phyloP scores from a whole-genome alignment of 2,329 filamentous ascomycete genomes.

The Epichloe aotearoae region DNA sequence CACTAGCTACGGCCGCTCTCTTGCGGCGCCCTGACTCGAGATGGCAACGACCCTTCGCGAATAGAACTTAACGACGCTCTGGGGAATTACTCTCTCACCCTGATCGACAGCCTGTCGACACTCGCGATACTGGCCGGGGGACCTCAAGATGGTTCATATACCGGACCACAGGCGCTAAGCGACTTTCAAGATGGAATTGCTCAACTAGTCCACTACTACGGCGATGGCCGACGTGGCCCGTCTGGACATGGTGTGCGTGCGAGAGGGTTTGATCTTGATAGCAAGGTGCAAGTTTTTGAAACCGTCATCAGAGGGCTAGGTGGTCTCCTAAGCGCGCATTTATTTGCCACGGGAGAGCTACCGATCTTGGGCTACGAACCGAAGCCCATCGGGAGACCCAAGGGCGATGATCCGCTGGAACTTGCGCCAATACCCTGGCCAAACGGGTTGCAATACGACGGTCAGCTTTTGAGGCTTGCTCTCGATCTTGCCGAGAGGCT shows the following conservation, averaged over 20 bases:
- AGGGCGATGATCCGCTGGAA: conserved; percentile 30
- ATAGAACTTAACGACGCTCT: conserved; percentile 89
- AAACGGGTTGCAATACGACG: conserved; percentile 71
- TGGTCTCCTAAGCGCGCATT: conserved; percentile 79
- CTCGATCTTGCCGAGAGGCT: conserved; percentile 72
- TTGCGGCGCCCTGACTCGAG: conserved; percentile 73
- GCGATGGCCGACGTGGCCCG: conserved; percentile 61
- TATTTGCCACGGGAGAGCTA: conserved; percentile 83
- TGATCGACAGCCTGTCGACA: conserved; percentile 90
- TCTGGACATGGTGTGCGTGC: conserved; percentile 58
- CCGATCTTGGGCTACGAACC: conserved; percentile 71
- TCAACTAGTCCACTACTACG: conserved; percentile 68
- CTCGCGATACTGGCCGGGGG: conserved; percentile 82
- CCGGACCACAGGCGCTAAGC: conserved; percentile 37
- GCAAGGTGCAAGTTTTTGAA: conserved; percentile 97
- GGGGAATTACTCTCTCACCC: conserved; percentile 90
- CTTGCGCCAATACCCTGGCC: conserved; percentile 53
- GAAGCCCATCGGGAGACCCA: conserved; percentile 12
- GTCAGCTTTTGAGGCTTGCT: conserved; percentile 80
- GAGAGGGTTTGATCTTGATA: conserved; percentile 84
- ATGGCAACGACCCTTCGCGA: conserved; percentile 64
- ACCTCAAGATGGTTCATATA: conserved; percentile 28
- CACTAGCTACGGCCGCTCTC: conserved; percentile 66
- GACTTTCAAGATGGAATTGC: conserved; percentile 73
- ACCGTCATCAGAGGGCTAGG: conserved; percentile 90